These are phyloP conservation scores for Xylaria grammica DNA, from an alignment of 495 filamentous ascomycete species.

Conservation along the genomic window DNA sequence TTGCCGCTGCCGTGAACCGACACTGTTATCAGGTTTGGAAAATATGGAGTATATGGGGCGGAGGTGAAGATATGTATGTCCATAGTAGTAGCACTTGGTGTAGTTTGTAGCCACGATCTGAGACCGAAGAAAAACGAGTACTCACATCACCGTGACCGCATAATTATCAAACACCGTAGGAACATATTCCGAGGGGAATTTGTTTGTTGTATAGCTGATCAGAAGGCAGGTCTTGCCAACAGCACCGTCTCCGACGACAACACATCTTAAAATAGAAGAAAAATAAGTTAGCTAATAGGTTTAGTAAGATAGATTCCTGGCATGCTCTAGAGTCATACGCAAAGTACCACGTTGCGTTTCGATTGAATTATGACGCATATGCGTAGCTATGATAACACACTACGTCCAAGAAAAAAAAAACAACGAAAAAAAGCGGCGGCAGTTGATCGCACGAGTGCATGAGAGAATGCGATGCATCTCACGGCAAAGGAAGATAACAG, in stretches of 20 bases:
- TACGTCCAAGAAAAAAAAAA: slow-evolving; percentile 7
- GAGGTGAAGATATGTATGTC: slow-evolving; percentile 1
- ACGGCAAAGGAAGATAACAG: slow-evolving; percentile 20
- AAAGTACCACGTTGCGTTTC: slow-evolving; percentile 2
- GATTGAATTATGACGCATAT: slow-evolving; percentile 16
- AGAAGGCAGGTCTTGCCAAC: slow-evolving; percentile 98
- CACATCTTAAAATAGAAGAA: slow-evolving; percentile 68
- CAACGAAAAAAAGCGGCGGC: slow-evolving; percentile 5
- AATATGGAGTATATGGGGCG: too few species aligned
- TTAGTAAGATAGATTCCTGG: neutral
- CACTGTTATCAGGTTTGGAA: too few species aligned
- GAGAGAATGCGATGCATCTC: slow-evolving; percentile 17
- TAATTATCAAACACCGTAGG: slow-evolving; percentile 99
- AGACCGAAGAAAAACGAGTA: slow-evolving; percentile 32
- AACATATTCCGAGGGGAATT: slow-evolving; percentile 99
- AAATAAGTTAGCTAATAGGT: slow-evolving; percentile 21
- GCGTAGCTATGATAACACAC: slow-evolving; percentile 19
- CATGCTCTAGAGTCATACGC: slow-evolving; percentile 16
- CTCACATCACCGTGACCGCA: slow-evolving; percentile 98
- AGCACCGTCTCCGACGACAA: slow-evolving; percentile 98
- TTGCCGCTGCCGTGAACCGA: neutral
- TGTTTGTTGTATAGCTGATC: slow-evolving; percentile 99
- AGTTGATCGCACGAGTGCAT: slow-evolving; percentile 22
- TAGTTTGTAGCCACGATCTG: neutral
- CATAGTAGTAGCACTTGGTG: neutral